Conservation (phyloP, 164 flowering plant genomes). For the Sedum album region DNA sequence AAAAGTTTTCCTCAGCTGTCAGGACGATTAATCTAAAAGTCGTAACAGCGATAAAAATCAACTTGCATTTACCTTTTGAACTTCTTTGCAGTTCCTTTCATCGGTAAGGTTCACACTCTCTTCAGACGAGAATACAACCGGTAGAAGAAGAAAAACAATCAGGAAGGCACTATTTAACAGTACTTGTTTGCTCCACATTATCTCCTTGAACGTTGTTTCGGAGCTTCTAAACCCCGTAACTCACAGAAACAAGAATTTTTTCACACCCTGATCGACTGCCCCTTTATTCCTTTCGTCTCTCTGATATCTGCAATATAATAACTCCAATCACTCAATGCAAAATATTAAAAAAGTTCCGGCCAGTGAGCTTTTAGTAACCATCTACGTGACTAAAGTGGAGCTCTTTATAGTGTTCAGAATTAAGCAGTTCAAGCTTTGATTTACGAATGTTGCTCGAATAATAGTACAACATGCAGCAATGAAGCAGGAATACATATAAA, state of each 20-base stretch:
- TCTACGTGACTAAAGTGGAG: not conserved
- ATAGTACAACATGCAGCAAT: no score
- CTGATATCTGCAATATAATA: not conserved
- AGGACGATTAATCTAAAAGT: not conserved
- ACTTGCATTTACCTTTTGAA: conserved; percentile 24
- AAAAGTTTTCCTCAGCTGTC: no score
- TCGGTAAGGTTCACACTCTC: not conserved
- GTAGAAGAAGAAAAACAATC: conserved; percentile 22
- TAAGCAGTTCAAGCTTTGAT: no score
- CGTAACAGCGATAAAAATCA: not conserved
- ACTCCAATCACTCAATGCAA: not conserved
- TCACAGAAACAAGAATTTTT: not conserved
- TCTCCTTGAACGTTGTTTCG: not conserved
- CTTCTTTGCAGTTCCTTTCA: conserved; percentile 9
- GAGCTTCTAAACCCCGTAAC: not conserved
- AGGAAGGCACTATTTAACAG: conserved; percentile 14
- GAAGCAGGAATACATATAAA: no score
- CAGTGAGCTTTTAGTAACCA: not conserved
- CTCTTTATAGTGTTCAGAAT: no score
- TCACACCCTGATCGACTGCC: not conserved
- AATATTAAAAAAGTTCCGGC: no score
- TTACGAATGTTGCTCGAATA: no score
- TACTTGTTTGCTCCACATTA: not conserved
- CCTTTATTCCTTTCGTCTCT: not conserved
- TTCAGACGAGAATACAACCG: conserved; percentile 16